These are phyloP conservation scores for Colletotrichum lupini DNA, from an alignment of 2,329 filamentous ascomycete genomes.

Conservation along the genomic window DNA sequence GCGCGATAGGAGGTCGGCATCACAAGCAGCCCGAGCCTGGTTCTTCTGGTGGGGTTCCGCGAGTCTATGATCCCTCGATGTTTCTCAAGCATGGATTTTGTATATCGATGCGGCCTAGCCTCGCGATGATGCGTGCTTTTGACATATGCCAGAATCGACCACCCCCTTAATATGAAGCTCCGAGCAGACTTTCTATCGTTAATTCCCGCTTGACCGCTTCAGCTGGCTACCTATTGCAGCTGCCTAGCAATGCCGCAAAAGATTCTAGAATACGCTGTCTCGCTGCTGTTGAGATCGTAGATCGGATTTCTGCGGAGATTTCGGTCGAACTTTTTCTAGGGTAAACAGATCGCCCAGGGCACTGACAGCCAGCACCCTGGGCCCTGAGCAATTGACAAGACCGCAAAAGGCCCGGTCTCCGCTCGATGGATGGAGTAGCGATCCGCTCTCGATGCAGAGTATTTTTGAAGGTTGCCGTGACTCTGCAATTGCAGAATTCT, in stretches of 20 bases:
- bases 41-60: conserved; percentile 27
- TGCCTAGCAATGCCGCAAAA: background rate
- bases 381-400: conserved; percentile 9
- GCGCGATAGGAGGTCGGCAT: conserved; percentile 28
- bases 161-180: background rate
- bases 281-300: conserved; percentile 8
- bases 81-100: conserved; percentile 20
- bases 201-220: conserved; percentile 5
- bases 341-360: conserved; percentile 19
- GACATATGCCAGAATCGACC: conserved; percentile 31
- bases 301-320: conserved; percentile 33
- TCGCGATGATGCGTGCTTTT: conserved; percentile 30
- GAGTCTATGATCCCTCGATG: conserved; percentile 36
- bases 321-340: conserved; percentile 21
- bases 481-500: background rate
- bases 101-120: conserved; percentile 31
- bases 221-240: background rate
- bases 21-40: conserved; percentile 31
- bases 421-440: background rate
- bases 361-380: conserved; percentile 4
- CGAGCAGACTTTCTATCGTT: background rate
- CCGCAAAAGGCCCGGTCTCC: conserved; percentile 29
- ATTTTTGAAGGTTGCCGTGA: background rate
- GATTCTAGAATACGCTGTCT: background rate
- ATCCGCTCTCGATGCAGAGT: conserved; percentile 3